Evolutionary conservation across 2,329 filamentous ascomycete species (phyloP), one percentile per base, ranked within the genome.

Genomic region (Epichloe brachyelytri): DNA sequence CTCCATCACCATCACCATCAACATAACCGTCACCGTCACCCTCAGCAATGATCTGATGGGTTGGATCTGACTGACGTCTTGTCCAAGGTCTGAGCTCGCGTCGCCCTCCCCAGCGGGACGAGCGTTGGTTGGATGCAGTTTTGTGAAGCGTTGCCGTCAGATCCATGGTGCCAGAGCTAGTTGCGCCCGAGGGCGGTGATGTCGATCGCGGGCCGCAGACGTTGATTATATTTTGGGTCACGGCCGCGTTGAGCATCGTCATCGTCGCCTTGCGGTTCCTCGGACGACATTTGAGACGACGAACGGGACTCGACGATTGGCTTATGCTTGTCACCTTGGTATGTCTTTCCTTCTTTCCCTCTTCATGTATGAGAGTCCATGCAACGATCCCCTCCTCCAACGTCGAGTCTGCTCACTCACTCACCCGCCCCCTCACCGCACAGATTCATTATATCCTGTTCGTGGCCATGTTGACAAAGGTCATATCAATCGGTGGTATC

Each of bases 321-420:
- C 43, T 47, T 12, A 53, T 53, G 51, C 51, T 53, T 26, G 5
- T 48, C 14, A 50, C 51, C 12, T 40, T 53, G 46, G 51, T 50
- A 50, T 20, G 48, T 36, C 6, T 39, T 17, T 30, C 8, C 4
- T 3, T 37, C 40, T 15, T 26, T 34, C 34, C 22, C 19, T 37
- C n/a, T 36, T 19, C 14, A 45, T 5, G 43, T 15, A 2, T 44
- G 12, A 19, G 22, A 33, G 30, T 10, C 26, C 8, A 10, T 30
- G 8, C 26, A 30, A 30, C 26, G 26, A 30, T 10, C 22, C 22
- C 8, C 7, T 2, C 26, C 7, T 26, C 26, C 7, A 34, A 11
- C 11, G 26, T 30, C 26, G 7, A 30, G 26, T 4, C 3, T 30
- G 26, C 3, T 30, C 26, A 30, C 26, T 30, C 26, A 30, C 26